Base-by-base conservation (phyloP, 75 land plant species). In the Isoetes taiwanensis region DNA sequence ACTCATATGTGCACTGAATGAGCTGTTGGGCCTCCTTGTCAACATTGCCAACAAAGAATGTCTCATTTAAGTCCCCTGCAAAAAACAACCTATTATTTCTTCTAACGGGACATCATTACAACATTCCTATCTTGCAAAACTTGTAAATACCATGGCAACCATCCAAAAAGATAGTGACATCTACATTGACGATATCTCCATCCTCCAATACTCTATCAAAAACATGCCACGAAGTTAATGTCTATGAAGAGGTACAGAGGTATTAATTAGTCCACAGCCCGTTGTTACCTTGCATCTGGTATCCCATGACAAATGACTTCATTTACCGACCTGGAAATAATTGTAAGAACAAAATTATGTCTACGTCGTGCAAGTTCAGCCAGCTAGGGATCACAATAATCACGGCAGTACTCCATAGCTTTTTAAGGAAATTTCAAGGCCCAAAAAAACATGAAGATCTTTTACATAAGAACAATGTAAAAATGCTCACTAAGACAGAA, bases 241-340 rank as follows among this genome's bases (percentile, higher is more conserved):
- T n/a, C n/a, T n/a, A n/a, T n/a, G n/a, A n/a, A 56, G 12, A 17
- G 26, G 6, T 37, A 8, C 24, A 52, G 32, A 62, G 25, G 32
- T 29, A 20, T 42, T 17, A 17, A 23, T 46, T 46, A 17, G 23
- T 4, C 4, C 10, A 46, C 23, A 17, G 50, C 23, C 27, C 12
- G 2, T 5, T 32, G 39, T 38, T 41, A 91, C 97, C 97, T 83
- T 52, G 98, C 77, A 77, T 93, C 98, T 23, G 98, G 98, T 34
- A 93, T 93, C 34, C 98, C 98, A 70, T 93, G 98, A 69, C 98
- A 93, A 39, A 93, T 93, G 25, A 87, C 80, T 60, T 93, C 98
- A 72, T 93, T 93, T 40, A 87, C 90, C 34, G 98, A 93, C 75
- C 97, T 91, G 87, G 14, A 41, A 56, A 14, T 17, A 54, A 28